Percentiles rank a stretch among this genome's conserved stretches.
phyloP scores from a whole-genome alignment of 345 rosid genomes.

The Abelmoschus esculentus region DNA sequence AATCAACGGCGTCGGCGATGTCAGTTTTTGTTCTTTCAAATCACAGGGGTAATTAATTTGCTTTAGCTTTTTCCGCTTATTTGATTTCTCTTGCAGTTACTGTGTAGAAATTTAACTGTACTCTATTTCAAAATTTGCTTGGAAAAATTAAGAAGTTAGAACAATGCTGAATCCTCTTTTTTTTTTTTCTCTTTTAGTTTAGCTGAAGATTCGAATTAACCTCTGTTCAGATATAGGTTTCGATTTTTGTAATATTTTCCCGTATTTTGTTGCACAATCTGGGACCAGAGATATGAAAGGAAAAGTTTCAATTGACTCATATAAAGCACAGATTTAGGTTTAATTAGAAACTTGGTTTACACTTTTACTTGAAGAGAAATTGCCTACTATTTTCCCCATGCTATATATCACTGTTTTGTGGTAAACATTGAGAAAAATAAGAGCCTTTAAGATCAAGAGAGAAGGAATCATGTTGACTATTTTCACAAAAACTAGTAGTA shows the following conservation, averaged over 20 bases:
- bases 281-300: not conserved
- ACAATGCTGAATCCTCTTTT: not conserved
- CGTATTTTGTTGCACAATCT: not conserved
- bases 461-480: not conserved
- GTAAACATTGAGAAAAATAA: not conserved
- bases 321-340: not conserved
- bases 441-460: not conserved
- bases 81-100: conserved; percentile 1
- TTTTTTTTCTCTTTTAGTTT: not conserved
- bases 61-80: not conserved
- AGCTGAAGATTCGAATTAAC: not conserved
- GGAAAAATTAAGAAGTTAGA: not conserved
- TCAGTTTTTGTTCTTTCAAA: conserved; percentile 34
- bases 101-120: conserved; percentile 6
- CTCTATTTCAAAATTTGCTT: not conserved
- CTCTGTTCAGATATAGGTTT: not conserved
- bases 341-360: not conserved
- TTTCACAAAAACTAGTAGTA: not conserved
- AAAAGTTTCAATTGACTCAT: not conserved
- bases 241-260: not conserved
- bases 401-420: too few species aligned
- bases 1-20: conserved; percentile 48
- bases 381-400: too few species aligned
- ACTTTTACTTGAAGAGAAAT: not conserved
- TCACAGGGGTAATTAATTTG: conserved; percentile 26